Evolutionary conservation across 306 rosid species (phyloP), one percentile per base, ranked within the genome.

Genomic region (Medicago ruthenica): DNA sequence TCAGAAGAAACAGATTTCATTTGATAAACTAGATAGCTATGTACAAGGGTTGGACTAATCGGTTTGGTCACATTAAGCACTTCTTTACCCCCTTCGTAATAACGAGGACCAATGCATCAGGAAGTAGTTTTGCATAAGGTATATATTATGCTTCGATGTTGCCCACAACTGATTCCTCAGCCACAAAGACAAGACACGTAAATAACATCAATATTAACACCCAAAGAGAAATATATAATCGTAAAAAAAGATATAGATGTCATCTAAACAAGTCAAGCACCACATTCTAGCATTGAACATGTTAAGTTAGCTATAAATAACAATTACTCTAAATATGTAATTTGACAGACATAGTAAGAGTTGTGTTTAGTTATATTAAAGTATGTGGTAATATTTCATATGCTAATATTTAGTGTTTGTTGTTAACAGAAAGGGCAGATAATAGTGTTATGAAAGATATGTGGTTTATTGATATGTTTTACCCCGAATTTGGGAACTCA

Each of bases 131-230:
- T 95, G 99, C 96, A 89, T 85, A 42, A 95, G 90, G 86, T 92
- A 95, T 34, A 89, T 92, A 82, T 95, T 97, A 61, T 92, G 96
- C 91, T 95, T 95, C 60, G 93, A 90, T 55, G 97, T 95, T 51
- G 99, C 90, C 92, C 97, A 90, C 84, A 92, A 70, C 81, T 92
- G 84, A 84, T 89, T 92, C 72, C 97, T 84, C 68, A 90, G 89
- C 99, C 92, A 83, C 90, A 82, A 40, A 75, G 34, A 70, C 78
- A 82, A 62, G 72, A 78, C 67, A 65, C 67, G 63, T 47, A 44
- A 44, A 73, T 71, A 40, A 57, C 81, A 75, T 85, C 83, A 84
- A 78, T 27, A 76, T 71, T 39, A 41, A 39, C 70, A 65, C 70
- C 71, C 10, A 24, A 31, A 47, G 45, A 66, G 10, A 41, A 34